phyloP scores from a whole-genome alignment of 2,329 filamentous ascomycete genomes.

The Epichloe elymi region DNA sequence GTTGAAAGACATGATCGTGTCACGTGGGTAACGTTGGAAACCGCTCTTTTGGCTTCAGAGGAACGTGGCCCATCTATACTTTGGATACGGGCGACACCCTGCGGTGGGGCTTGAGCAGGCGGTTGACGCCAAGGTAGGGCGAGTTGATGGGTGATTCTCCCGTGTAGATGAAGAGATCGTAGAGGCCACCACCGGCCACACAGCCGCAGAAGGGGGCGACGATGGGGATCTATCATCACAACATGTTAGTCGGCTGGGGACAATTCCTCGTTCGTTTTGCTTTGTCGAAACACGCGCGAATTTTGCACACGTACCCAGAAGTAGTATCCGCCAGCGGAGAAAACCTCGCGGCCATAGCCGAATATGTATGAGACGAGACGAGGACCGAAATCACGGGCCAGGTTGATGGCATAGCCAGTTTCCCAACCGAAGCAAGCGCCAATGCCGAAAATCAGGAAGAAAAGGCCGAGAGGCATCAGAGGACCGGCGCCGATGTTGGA shows the following conservation, averaged over 20 bases:
- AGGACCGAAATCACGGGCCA: slow-evolving; percentile 60
- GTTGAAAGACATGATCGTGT: not conserved
- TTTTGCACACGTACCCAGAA: slow-evolving; percentile 45
- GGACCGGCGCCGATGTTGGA: slow-evolving; percentile 43
- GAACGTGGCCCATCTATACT: slow-evolving; percentile 6
- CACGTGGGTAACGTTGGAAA: not conserved
- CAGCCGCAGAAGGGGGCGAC: slow-evolving; percentile 56
- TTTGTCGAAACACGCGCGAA: no score
- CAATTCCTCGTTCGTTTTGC: not conserved
- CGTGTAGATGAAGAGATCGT: slow-evolving; percentile 56
- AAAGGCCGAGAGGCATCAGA: slow-evolving; percentile 45
- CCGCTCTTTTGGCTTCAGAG: not conserved
- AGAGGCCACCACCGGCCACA: slow-evolving; percentile 50
- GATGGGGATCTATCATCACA: slow-evolving; percentile 51
- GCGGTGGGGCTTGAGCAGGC: slow-evolving; percentile 26
- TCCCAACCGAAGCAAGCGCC: slow-evolving; percentile 65
- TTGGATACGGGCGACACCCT: slow-evolving; percentile 21
- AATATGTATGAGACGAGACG: slow-evolving; percentile 52
- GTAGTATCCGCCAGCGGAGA: slow-evolving; percentile 54
- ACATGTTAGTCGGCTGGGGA: slow-evolving; percentile 2
- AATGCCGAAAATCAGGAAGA: slow-evolving; percentile 63
- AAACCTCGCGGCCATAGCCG: slow-evolving; percentile 56
- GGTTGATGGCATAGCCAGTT: slow-evolving; percentile 63
- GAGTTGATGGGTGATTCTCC: slow-evolving; percentile 59
- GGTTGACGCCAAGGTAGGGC: slow-evolving; percentile 49